Evolutionary conservation across 148 eudicot species (phyloP).

Genomic region (Chenopodium album): DNA sequence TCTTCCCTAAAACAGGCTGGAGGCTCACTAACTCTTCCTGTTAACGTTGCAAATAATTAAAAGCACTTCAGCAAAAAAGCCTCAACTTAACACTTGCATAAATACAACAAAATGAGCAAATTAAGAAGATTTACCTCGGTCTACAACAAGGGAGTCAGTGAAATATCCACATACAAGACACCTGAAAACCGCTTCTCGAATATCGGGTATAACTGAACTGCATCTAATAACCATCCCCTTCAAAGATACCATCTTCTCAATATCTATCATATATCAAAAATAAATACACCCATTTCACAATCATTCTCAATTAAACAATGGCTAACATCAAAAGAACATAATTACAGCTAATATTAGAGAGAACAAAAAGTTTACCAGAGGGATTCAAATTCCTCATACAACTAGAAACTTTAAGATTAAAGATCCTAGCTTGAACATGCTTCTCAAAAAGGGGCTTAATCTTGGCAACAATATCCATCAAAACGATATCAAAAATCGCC

Average conservation of each 20-base stretch:
- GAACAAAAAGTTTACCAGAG: slow-evolving; percentile 50
- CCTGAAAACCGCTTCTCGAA: slow-evolving; percentile 91
- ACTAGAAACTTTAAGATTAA: slow-evolving; percentile 71
- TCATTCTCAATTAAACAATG: background rate
- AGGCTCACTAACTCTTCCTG: slow-evolving; percentile 89
- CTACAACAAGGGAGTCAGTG: slow-evolving; percentile 80
- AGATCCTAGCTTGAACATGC: slow-evolving; percentile 89
- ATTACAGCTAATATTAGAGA: background rate
- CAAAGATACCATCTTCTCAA: slow-evolving; percentile 94
- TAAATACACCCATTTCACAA: slow-evolving; percentile 5
- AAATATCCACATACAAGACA: slow-evolving; percentile 91
- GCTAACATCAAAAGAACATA: background rate
- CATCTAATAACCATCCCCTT: slow-evolving; percentile 96
- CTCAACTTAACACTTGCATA: background rate
- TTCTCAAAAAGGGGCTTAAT: slow-evolving; percentile 72
- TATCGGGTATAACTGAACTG: slow-evolving; percentile 89
- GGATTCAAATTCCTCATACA: slow-evolving; percentile 95
- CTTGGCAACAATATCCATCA: slow-evolving; percentile 86
- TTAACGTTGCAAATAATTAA: slow-evolving; percentile 15
- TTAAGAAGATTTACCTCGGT: slow-evolving; percentile 62
- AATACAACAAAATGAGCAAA: background rate
- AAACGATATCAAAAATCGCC: slow-evolving; percentile 91
- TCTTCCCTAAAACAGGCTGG: slow-evolving; percentile 77
- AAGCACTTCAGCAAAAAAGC: background rate
- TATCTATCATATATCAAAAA: slow-evolving; percentile 43